phyloP scores from a whole-genome alignment of 1,284 basidiomycete species.

The Rugiboletus extremiorientalis region DNA sequence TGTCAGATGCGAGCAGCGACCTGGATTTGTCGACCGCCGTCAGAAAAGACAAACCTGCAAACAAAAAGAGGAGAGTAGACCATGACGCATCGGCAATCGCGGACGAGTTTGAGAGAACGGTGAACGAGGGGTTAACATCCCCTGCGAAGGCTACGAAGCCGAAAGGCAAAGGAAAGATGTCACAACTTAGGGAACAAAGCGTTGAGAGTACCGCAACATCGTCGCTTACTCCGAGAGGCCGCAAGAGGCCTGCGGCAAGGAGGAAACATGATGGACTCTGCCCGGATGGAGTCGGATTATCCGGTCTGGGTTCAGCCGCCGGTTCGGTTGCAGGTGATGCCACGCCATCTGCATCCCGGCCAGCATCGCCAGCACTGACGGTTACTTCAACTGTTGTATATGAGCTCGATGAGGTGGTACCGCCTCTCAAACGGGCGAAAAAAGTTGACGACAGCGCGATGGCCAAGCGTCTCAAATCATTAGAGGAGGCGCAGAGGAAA shows the following conservation, averaged over 20 bases:
- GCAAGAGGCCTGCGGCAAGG: conserved; percentile 41
- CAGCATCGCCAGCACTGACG: conserved; percentile 59
- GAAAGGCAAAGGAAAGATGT: conserved; percentile 45
- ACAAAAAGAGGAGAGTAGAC: conserved; percentile 53
- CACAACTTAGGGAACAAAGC: conserved; percentile 42
- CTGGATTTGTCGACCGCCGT: conserved; percentile 36
- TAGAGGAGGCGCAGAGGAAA: conserved; percentile 84
- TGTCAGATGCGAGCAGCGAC: conserved; percentile 59
- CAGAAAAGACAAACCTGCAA: conserved; percentile 35
- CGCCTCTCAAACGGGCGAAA: conserved; percentile 69
- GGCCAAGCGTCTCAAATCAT: conserved; percentile 67
- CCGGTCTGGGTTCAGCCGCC: conserved; percentile 53
- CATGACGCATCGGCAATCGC: conserved; percentile 37
- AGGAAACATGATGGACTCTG: conserved; percentile 48
- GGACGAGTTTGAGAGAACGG: conserved; percentile 44
- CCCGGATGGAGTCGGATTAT: conserved; percentile 46
- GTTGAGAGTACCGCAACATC: conserved; percentile 39
- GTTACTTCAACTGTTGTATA: conserved; percentile 60
- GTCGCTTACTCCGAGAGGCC: conserved; percentile 38
- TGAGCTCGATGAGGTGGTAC: conserved; percentile 66
- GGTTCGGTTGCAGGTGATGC: conserved; percentile 57
- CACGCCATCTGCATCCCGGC: conserved; percentile 57
- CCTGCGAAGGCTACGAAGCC: conserved; percentile 23
- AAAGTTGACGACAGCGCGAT: conserved; percentile 70
- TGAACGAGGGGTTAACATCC: conserved; percentile 30